Percentiles rank a stretch among this genome's conserved stretches.
phyloP scores from a whole-genome alignment of 495 filamentous ascomycete genomes.

The Hypoxylon rickii region DNA sequence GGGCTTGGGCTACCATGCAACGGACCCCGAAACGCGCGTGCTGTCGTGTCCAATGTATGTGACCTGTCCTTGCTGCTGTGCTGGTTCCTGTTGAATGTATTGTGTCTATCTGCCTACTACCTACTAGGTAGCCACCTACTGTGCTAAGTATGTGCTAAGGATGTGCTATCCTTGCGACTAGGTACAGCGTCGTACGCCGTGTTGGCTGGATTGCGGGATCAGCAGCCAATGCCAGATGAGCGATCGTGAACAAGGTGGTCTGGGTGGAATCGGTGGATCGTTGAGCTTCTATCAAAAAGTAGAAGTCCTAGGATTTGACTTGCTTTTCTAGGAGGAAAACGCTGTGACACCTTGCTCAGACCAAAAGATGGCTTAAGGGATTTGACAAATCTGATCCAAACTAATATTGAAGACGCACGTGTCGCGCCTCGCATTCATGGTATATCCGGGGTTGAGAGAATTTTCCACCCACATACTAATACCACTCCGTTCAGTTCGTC shows the following conservation, averaged over 20 bases:
- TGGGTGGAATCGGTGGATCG: slow-evolving; percentile 11
- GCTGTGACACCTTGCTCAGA: slow-evolving; percentile 16
- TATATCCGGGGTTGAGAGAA: slow-evolving; percentile 16
- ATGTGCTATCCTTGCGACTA: slow-evolving; percentile 23
- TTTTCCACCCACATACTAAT: too few species aligned
- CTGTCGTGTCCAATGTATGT: slow-evolving; percentile 18
- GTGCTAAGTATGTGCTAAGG: background rate
- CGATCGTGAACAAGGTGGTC: slow-evolving; percentile 28
- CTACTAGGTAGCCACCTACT: background rate
- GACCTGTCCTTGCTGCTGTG: slow-evolving; percentile 24
- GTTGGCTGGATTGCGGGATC: slow-evolving; percentile 33
- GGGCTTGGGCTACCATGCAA: slow-evolving; percentile 8
- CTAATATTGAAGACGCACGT: slow-evolving; percentile 26
- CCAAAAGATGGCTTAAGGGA: slow-evolving; percentile 9
- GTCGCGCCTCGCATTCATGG: slow-evolving; percentile 5
- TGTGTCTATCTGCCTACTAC: background rate
- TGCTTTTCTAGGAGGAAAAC: slow-evolving; percentile 10
- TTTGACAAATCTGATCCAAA: slow-evolving; percentile 23
- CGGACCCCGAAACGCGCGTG: slow-evolving; percentile 16
- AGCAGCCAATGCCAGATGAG: slow-evolving; percentile 35
- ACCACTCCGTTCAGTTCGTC: too few species aligned
- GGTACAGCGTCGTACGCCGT: slow-evolving; percentile 29
- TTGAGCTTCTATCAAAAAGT: slow-evolving; percentile 6
- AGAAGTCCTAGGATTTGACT: slow-evolving; percentile 5
- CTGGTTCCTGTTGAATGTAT: slow-evolving; percentile 27